A percentile compares a stretch with the other conserved stretches of the same genome.
These are phyloP conservation scores for Aegilops bicornis DNA, from an alignment of 176 grass and related monocot species.

Conservation along the genomic window DNA sequence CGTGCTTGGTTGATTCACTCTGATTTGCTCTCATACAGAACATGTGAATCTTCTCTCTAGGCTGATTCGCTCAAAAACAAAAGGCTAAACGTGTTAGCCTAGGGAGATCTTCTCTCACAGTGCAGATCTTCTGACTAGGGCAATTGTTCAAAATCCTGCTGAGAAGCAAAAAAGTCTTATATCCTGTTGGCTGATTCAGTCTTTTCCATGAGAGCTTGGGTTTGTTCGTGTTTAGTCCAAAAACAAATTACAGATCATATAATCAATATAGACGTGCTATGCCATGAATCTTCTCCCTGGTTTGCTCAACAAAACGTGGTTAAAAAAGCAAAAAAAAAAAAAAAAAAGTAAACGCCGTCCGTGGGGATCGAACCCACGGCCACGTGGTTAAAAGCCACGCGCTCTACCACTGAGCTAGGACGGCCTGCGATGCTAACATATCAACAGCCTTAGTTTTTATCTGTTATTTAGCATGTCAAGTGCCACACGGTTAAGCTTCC, in stretches of 20 bases:
- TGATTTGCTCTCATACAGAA: background rate
- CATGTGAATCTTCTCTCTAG: too few relatives aligned
- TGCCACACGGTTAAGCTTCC: background rate
- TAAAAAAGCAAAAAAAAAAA: rapidly evolving
- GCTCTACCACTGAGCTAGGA: conserved; percentile 62
- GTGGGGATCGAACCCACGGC: conserved; percentile 63
- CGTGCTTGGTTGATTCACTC: background rate
- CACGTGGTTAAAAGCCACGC: conserved; percentile 66
- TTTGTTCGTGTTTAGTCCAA: background rate
- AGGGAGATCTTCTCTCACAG: too few relatives aligned
- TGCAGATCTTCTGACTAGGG: too few relatives aligned
- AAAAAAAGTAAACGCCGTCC: background rate
- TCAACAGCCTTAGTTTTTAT: background rate
- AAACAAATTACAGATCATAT: too few relatives aligned
- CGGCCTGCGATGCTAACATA: background rate
- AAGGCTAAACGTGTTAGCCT: too few relatives aligned
- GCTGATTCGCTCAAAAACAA: too few relatives aligned
- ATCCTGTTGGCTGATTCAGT: background rate
- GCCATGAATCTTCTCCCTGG: background rate
- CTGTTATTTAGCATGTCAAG: background rate
- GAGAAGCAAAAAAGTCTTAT: too few relatives aligned
- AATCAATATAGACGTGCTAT: too few relatives aligned
- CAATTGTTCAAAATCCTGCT: too few relatives aligned
- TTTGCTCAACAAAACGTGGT: background rate
- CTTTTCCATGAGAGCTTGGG: background rate